Conservation (phyloP, 106 monocot genomes). For the Phalaenopsis equestris region DNA sequence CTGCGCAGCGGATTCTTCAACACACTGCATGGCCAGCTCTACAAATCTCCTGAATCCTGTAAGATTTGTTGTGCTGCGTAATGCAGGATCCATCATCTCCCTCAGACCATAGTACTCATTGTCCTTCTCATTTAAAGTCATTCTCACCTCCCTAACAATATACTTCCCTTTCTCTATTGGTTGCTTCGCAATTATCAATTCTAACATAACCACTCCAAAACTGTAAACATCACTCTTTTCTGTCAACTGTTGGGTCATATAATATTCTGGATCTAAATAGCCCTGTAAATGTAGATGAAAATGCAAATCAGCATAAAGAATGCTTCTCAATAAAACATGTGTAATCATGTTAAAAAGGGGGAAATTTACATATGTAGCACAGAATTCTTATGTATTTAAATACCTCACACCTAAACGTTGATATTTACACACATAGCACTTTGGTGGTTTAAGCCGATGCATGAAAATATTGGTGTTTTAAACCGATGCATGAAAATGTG, state of each 20-base stretch:
- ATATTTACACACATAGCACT: too few relatives aligned
- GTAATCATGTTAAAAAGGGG: too few relatives aligned
- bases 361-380: too few relatives aligned
- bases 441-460: too few relatives aligned
- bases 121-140: slow-evolving; percentile 26
- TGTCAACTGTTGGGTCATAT: slow-evolving; percentile 61
- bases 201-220: slow-evolving; percentile 61
- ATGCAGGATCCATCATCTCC: slow-evolving; percentile 41
- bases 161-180: slow-evolving; percentile 40
- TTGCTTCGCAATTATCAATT: slow-evolving; percentile 41
- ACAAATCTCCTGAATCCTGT: slow-evolving; percentile 35
- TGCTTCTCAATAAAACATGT: too few relatives aligned
- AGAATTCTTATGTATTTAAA: too few relatives aligned
- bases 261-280: slow-evolving; percentile 72
- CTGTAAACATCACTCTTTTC: slow-evolving; percentile 72
- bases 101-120: slow-evolving; percentile 32
- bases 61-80: slow-evolving; percentile 18
- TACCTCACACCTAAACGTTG: too few relatives aligned
- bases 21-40: slow-evolving; percentile 50
- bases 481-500: too few relatives aligned
- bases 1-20: slow-evolving; percentile 25
- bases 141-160: slow-evolving; percentile 47
- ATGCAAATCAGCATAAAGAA: background rate
- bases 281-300: slow-evolving; percentile 24
- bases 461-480: too few relatives aligned